A percentile compares a stretch with the other conserved stretches of the same genome.
phyloP scores from a whole-genome alignment of 2,329 filamentous ascomycete species.

The Parastagonospora avenae region DNA sequence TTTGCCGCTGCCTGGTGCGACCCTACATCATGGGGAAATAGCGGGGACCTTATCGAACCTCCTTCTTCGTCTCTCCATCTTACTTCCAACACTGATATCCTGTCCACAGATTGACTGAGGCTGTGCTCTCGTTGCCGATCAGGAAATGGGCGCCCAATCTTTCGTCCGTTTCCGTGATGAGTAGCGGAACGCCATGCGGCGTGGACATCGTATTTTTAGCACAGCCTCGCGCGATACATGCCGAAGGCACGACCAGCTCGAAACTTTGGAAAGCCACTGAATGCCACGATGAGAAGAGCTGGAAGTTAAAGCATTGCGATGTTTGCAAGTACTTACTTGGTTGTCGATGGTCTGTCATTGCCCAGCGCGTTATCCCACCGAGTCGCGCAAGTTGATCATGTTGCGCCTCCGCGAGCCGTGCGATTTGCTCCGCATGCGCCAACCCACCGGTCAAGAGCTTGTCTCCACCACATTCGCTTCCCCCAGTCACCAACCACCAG shows the following conservation, averaged over 20 bases:
- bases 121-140: not conserved
- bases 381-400: constrained; percentile 2
- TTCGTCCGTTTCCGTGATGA: constrained; percentile 5
- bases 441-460: constrained; percentile 6
- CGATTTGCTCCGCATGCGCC: not conserved
- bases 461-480: constrained; percentile 7
- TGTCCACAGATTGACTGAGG: not conserved
- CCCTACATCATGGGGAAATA: too few species aligned
- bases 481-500: not conserved
- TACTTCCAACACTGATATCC: not conserved
- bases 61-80: not conserved
- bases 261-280: not conserved
- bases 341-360: too few species aligned
- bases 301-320: too few species aligned
- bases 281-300: not conserved
- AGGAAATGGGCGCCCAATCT: constrained; percentile 13
- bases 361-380: not conserved
- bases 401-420: constrained; percentile 9
- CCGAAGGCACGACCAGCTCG: constrained; percentile 1
- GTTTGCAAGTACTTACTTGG: too few species aligned
- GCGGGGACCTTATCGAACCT: not conserved
- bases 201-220: constrained; percentile 21
- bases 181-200: constrained; percentile 15
- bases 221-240: constrained; percentile 5
- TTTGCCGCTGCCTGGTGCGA: too few species aligned